Evolutionary conservation across 352 stramenopile genomes (phyloP).

Genomic region (Phytopythium helicoides): DNA sequence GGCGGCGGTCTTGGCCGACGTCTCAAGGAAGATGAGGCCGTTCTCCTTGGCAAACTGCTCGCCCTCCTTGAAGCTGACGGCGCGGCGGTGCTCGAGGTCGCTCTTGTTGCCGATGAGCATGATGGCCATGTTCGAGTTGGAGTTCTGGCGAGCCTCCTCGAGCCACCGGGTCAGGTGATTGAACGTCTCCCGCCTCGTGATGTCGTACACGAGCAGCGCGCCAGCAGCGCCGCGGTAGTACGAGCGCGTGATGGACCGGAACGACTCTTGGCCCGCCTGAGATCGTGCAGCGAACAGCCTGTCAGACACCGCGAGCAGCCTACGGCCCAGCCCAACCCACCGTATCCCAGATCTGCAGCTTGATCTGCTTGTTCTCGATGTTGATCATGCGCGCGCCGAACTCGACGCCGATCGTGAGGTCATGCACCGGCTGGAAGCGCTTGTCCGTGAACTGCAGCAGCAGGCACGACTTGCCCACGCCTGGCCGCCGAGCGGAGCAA

Average conservation of each 20-base stretch:
- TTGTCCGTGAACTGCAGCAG: conserved; percentile 99
- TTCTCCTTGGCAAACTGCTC: conserved; percentile 99
- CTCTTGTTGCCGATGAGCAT: conserved; percentile 99
- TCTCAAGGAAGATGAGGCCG: conserved; percentile 99
- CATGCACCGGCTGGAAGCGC: conserved; percentile 98
- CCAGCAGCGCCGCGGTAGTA: conserved; percentile 99
- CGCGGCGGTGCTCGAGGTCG: conserved; percentile 95
- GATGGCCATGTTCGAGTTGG: conserved; percentile 99
- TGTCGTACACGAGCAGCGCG: conserved; percentile 98
- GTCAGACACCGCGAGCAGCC: too few relatives aligned
- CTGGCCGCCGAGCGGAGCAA: too few relatives aligned
- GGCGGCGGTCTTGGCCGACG: conserved; percentile 97
- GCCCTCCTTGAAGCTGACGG: conserved; percentile 97
- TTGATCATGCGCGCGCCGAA: conserved; percentile 99
- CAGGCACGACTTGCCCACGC: conserved; percentile 99
- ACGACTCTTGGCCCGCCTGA: conserved; percentile 98
- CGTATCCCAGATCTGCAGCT: conserved; percentile 98
- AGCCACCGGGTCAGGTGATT: conserved; percentile 98
- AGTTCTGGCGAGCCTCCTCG: conserved; percentile 98
- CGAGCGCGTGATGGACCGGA: conserved; percentile 98
- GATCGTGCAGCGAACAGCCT: conserved; percentile 10
- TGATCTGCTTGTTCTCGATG: conserved; percentile 98
- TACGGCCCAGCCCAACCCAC: too few relatives aligned
- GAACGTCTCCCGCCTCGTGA: conserved; percentile 98
- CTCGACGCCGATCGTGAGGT: conserved; percentile 99